Conservation (phyloP, 2,329 filamentous ascomycete species). For the Colletotrichum orbiculare region DNA sequence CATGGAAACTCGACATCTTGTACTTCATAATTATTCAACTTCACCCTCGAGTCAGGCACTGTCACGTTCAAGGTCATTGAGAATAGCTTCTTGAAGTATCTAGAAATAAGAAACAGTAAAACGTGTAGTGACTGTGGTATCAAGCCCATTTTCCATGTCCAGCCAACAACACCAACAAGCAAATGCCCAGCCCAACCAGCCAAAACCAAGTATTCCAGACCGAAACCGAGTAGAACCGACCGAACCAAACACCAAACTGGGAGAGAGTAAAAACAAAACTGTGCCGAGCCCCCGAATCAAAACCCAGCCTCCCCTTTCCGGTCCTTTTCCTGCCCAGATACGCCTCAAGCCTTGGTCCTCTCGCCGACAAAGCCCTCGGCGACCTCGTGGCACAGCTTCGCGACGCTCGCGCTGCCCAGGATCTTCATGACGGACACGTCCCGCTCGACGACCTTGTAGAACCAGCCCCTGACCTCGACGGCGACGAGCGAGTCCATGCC, state of each 20-base stretch:
- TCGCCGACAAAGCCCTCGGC: conserved; percentile 21
- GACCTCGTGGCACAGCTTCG: conserved; percentile 34
- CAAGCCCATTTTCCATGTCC: not conserved
- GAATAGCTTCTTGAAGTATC: not conserved
- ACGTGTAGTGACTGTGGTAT: conserved; percentile 12
- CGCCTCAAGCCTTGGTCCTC: not conserved
- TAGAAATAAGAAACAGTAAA: not conserved
- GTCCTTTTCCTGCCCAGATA: not conserved
- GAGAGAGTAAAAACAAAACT: not conserved
- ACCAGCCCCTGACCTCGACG: conserved; percentile 58
- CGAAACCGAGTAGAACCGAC: not conserved
- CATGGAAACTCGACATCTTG: too few species aligned
- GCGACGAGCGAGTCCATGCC: conserved; percentile 45
- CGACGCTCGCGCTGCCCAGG: conserved; percentile 46
- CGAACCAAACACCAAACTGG: not conserved
- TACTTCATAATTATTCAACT: too few species aligned
- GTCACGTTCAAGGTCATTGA: not conserved
- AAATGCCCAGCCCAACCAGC: conserved; percentile 1
- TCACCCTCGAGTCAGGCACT: not conserved
- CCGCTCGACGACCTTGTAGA: conserved; percentile 54
- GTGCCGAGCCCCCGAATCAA: not conserved
- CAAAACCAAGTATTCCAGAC: not conserved
- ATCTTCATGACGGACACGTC: conserved; percentile 60
- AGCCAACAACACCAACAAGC: not conserved
- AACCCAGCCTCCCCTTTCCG: not conserved